These are phyloP conservation scores for Ambrosia hybrid DNA, from an alignment of 140 eudicot genomes.

Conservation along the genomic window DNA sequence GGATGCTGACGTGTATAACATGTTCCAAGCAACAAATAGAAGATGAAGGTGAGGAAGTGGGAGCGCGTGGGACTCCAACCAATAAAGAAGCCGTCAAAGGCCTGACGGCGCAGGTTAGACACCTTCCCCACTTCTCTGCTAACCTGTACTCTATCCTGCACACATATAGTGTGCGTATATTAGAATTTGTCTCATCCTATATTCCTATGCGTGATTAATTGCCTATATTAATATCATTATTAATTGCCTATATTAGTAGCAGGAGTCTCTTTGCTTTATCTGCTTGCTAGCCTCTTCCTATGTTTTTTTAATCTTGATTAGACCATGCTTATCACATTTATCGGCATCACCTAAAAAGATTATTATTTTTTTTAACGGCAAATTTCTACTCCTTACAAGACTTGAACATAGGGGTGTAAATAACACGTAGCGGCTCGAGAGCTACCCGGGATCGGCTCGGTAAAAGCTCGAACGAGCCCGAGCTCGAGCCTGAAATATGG, in stretches of 20 bases:
- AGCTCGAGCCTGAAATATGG: no score
- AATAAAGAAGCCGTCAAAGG: conserved; percentile 95
- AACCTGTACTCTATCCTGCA: not conserved
- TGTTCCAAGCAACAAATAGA: conserved; percentile 81
- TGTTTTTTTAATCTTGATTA: conserved; percentile 37
- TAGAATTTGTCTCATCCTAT: not conserved
- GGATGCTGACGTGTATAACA: conserved; percentile 93
- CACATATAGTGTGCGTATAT: conserved; percentile 6
- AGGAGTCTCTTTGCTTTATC: conserved; percentile 34
- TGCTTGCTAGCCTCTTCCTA: conserved; percentile 22
- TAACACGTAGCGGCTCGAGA: no score
- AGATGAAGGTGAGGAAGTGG: conserved; percentile 68
- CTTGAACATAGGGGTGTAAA: no score
- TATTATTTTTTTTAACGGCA: no score
- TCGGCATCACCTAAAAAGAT: not conserved
- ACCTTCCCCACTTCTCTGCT: conserved; percentile 1
- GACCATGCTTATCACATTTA: conserved; percentile 41
- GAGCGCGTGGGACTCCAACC: conserved; percentile 86
- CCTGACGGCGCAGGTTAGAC: conserved; percentile 93
- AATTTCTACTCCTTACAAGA: no score
- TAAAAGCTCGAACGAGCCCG: no score
- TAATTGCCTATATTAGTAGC: no score
- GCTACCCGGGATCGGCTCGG: no score
- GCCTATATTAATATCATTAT: no score
- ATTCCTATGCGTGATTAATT: no score